These are phyloP conservation scores for Aspergillus texensis DNA, from an alignment of 2,329 filamentous ascomycete genomes.

Conservation along the genomic window DNA sequence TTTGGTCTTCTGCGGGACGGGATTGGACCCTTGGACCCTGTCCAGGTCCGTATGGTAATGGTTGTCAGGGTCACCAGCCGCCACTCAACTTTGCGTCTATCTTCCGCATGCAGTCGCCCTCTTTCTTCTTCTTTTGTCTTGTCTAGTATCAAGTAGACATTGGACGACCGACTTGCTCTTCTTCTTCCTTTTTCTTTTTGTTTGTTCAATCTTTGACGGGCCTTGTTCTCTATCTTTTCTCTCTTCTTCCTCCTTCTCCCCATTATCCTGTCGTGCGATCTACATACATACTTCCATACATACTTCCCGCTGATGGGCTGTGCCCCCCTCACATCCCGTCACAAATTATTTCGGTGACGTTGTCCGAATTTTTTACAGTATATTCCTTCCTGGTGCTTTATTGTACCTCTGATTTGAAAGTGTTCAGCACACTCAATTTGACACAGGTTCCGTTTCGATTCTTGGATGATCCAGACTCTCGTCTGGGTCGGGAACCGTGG, in stretches of 20 bases:
- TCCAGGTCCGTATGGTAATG: slow-evolving; percentile 1
- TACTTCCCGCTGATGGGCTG: background rate
- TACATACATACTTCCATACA: background rate
- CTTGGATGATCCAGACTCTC: background rate
- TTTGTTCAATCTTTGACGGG: background rate
- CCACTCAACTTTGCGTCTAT: slow-evolving; percentile 8
- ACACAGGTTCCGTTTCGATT: background rate
- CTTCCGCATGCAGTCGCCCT: slow-evolving; percentile 14
- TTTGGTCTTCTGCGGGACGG: background rate
- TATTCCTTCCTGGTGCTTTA: background rate
- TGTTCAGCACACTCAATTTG: background rate
- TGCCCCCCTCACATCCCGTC: background rate
- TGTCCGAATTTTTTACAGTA: background rate
- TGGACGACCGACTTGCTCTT: background rate
- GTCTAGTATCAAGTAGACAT: background rate
- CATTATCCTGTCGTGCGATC: background rate
- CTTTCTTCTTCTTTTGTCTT: background rate
- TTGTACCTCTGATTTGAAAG: background rate
- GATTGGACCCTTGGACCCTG: slow-evolving; percentile 5
- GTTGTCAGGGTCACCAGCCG: slow-evolving; percentile 27
- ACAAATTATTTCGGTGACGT: background rate
- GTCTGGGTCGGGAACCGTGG: slow-evolving; percentile 5
- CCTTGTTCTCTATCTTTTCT: background rate
- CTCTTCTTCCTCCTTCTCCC: background rate
- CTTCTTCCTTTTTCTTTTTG: background rate